Percentiles rank a stretch among this genome's conserved stretches.
Conservation (phyloP, 495 filamentous ascomycete species). For the Neurospora hispaniola region DNA sequence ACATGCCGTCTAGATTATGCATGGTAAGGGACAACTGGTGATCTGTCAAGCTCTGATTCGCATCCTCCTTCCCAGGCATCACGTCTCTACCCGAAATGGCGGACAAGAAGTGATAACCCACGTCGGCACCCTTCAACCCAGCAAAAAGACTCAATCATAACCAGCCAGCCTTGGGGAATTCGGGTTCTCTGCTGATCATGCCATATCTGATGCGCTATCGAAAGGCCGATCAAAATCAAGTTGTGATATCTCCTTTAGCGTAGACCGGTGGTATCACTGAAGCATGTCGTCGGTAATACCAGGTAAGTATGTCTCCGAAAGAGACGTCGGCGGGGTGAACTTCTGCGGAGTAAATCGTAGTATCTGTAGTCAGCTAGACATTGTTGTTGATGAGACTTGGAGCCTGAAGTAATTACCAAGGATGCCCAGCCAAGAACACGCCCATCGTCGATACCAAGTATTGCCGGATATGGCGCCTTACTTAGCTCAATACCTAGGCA, state of each 20-base stretch:
- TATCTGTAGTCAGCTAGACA: neutral
- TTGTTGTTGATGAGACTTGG: neutral
- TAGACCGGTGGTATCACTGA: neutral
- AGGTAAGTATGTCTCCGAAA: neutral
- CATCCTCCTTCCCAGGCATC: neutral
- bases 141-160: neutral
- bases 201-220: neutral
- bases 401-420: neutral
- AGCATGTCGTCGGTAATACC: neutral
- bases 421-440: neutral
- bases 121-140: neutral
- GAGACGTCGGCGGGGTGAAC: neutral
- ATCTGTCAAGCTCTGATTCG: slow-evolving; percentile 15
- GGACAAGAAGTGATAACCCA: neutral
- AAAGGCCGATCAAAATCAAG: neutral
- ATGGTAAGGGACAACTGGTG: neutral
- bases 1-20: neutral
- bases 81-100: neutral
- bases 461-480: neutral
- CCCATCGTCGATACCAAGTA: neutral
- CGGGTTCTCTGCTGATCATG: neutral
- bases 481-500: neutral
- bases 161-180: neutral
- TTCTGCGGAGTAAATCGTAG: neutral
- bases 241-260: neutral